Base-by-base conservation (phyloP, 352 stramenopile species). In the Albugo candida region DNA sequence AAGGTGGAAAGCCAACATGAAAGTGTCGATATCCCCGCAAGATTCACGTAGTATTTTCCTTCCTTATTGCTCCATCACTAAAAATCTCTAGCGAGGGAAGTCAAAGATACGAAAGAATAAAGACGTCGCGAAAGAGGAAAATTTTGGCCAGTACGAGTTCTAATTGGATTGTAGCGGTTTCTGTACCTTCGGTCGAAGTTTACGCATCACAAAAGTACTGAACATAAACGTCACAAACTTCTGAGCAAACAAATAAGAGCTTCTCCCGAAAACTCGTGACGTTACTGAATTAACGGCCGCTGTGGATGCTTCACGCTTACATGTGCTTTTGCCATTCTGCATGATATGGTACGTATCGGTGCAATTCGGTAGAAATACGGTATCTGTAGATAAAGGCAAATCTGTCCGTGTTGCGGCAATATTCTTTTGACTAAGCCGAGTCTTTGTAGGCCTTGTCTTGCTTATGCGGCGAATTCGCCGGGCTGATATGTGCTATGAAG, bases 331-430 rank as follows among this genome's bases (percentile, higher is more conserved):
- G 24, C 8, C 24, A 31, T 31, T 31, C 3, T 8, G 24, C 24
- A 31, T 31, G 24, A 31, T 31, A 10, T 8, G n/a, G 8, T 31
- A 10, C 24, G 24, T 31, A 31, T 31, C 24, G 24, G 24, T 31
- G 24, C 8, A 8, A 3, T 8, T 31, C 24, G 24, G 24, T 31
- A 31, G 3, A 31, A 31, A 31, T 3, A 31, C 24, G 24, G 24
- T 31, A 31, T 31, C 3, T 31, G 24, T 31, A 8, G 24, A 24
- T 38, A 39, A 53, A 93, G 92, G 80, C 80, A 82, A 54, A 93
- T 93, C 70, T 94, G 82, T 59, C 80, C 80, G n/a, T 84, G 51
- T 13, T 92, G 82, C 56, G 77, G 81, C 13, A 93, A 91, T 59
- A 83, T 94, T 53, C 60, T 94, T 51, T 76, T 93, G 57, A 72